Evolutionary conservation across 768 basidiomycete species (phyloP), one percentile per base, ranked within the genome.

Genomic region (Chiua virens): DNA sequence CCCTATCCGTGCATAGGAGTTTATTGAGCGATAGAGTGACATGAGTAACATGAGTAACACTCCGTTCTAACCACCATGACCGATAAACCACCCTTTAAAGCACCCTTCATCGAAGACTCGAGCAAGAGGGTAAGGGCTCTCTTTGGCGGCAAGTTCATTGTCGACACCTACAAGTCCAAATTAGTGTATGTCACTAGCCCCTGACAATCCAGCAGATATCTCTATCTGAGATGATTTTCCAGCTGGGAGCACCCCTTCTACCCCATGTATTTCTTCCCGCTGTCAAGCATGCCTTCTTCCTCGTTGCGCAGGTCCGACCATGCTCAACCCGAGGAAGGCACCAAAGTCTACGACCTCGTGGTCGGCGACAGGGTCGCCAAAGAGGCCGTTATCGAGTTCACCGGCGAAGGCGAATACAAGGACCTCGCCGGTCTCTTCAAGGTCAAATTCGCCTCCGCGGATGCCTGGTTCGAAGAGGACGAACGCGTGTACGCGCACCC

Each of bases 381-480:
- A 13, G 69, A 56, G 4, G 79, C 78, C 1, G 69, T 73, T n/a
- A 72, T 64, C 25, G 59, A 69, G 51, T 71, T 66, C 41, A 67
- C 60, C 15, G 45, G 41, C 14, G 53, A 63, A 22, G 58, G 58
- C 45, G 54, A 69, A 36, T 58, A 69, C 54, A 68, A 73, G 38
- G 61, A 72, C 44, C 61, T 83, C 13, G 67, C 67, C 21, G 79
- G 78, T 7, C 69, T 85, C 25, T 67, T 79, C 34, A 79, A 74
- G 42, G 61, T 87, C 51, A 61, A 62, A 13, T 84, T 82, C 46
- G 64, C 66, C 14, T 75, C 74, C 17, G 75, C 77, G 59, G 83
- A 84, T 54, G 75, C 76, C 4, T 86, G 85, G 85, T 83, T 85
- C 45, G 84, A 86, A 68, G 84, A 86, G 60, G 84, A 85, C 43